phyloP scores from a whole-genome alignment of 371 early-diverging fungal genomes.

The Zancudomyces culisetae region DNA sequence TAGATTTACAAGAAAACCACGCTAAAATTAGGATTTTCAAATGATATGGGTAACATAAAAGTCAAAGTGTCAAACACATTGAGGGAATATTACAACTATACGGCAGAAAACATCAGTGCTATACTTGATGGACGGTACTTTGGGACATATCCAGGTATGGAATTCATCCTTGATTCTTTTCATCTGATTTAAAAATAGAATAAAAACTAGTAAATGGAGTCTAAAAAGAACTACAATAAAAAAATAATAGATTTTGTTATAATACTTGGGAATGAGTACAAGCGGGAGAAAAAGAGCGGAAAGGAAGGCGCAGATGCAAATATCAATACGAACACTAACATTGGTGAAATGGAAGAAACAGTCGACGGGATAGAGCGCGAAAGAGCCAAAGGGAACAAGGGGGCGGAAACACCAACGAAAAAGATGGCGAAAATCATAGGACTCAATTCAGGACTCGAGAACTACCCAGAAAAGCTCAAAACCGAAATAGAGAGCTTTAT shows the following conservation, averaged over 20 bases:
- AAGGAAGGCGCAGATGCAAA: neutral
- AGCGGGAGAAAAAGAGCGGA: neutral
- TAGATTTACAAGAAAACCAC: no score
- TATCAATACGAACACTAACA: no score
- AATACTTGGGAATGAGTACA: neutral
- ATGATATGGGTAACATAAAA: neutral
- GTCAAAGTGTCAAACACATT: constrained; percentile 1
- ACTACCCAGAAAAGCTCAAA: constrained; percentile 26
- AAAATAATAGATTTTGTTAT: neutral
- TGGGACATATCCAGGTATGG: neutral
- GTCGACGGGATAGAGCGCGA: neutral
- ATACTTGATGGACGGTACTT: neutral
- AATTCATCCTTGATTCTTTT: no score
- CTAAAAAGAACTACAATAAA: neutral
- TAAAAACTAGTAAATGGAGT: neutral
- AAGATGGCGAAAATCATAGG: neutral
- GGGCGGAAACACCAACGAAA: neutral
- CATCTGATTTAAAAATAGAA: no score
- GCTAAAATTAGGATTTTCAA: no score
- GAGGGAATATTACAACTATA: constrained; percentile 1
- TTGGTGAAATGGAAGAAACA: neutral
- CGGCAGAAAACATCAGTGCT: neutral
- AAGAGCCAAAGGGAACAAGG: neutral
- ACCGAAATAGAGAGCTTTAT: constrained; percentile 52
- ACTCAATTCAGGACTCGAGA: neutral